A percentile compares a stretch with the other conserved stretches of the same genome.
These are phyloP conservation scores for Monosporascus sp. DNA, from an alignment of 2,329 filamentous ascomycete genomes.

Conservation along the genomic window DNA sequence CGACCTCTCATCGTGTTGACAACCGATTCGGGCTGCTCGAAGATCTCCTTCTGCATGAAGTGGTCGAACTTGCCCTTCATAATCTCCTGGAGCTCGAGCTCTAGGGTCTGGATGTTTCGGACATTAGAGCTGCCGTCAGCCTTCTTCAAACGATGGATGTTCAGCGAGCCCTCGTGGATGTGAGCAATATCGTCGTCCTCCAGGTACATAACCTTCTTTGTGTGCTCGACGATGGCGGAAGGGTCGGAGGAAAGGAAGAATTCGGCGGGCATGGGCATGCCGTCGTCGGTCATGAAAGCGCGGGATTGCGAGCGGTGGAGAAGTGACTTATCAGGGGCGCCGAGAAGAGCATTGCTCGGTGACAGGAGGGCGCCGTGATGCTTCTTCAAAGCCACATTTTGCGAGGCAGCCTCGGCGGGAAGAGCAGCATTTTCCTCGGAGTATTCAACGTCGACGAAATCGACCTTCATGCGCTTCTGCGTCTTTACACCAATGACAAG, in stretches of 20 bases:
- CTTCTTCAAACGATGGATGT: slow-evolving; percentile 98
- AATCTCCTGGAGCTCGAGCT: slow-evolving; percentile 98
- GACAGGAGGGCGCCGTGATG: slow-evolving; percentile 61
- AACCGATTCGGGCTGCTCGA: slow-evolving; percentile 98
- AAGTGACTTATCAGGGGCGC: slow-evolving; percentile 93
- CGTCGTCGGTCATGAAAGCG: slow-evolving; percentile 97
- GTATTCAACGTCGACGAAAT: slow-evolving; percentile 99
- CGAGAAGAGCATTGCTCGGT: slow-evolving; percentile 61
- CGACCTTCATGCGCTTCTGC: slow-evolving; percentile 98
- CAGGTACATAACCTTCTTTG: slow-evolving; percentile 99
- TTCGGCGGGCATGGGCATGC: slow-evolving; percentile 94
- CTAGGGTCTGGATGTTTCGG: slow-evolving; percentile 94
- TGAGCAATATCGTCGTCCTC: slow-evolving; percentile 99
- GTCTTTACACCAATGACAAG: slow-evolving; percentile 97
- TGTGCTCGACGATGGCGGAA: slow-evolving; percentile 97
- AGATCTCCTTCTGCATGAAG: slow-evolving; percentile 99
- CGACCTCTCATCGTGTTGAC: slow-evolving; percentile 99
- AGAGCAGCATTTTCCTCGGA: slow-evolving; percentile 78
- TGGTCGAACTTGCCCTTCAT: slow-evolving; percentile 99
- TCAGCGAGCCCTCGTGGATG: slow-evolving; percentile 97
- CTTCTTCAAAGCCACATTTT: slow-evolving; percentile 97
- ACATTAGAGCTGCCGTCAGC: slow-evolving; percentile 95
- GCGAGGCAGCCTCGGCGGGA: slow-evolving; percentile 87
- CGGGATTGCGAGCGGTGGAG: slow-evolving; percentile 97
- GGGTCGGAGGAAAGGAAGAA: slow-evolving; percentile 99